A percentile compares a stretch with the other conserved stretches of the same genome.
Conservation (phyloP, 108 stramenopile genomes). For the Nitzschia sp. region DNA sequence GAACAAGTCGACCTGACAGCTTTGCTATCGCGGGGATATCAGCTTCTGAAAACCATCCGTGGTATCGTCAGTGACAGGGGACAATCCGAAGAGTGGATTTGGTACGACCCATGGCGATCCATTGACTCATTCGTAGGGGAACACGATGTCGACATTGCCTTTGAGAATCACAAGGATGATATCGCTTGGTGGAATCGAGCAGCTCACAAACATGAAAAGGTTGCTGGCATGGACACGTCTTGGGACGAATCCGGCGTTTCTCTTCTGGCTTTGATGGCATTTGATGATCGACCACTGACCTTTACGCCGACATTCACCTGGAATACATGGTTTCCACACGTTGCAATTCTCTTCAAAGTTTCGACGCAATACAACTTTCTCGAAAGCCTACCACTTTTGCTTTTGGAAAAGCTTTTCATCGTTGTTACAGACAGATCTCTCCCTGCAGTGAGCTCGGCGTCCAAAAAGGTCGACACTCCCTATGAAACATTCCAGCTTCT, state of each 20-base stretch:
- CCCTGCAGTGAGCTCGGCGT: neutral
- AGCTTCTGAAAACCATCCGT: neutral
- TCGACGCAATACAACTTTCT: neutral
- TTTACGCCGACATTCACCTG: constrained; percentile 24
- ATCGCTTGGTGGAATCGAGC: constrained; percentile 33
- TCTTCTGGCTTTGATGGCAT: constrained; percentile 25
- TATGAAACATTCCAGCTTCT: constrained; percentile 33
- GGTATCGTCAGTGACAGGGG: neutral
- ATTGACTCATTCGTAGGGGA: neutral
- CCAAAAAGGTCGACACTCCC: constrained; percentile 15
- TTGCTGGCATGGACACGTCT: constrained; percentile 40
- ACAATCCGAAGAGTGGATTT: constrained; percentile 4
- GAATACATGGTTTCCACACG: constrained; percentile 45
- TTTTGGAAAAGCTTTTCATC: constrained; percentile 3
- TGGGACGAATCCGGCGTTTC: constrained; percentile 26
- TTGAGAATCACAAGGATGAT: constrained; percentile 12
- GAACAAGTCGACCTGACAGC: neutral
- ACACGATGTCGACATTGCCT: constrained; percentile 12
- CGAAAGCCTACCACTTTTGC: neutral
- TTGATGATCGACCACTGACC: constrained; percentile 25
- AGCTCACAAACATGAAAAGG: constrained; percentile 11
- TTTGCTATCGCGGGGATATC: neutral
- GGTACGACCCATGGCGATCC: constrained; percentile 12
- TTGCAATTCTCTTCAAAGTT: constrained; percentile 14
- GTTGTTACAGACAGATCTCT: constrained; percentile 13